Percentiles rank a stretch among this genome's conserved stretches.
phyloP scores from a whole-genome alignment of 495 filamentous ascomycete genomes.

The Chaetomium cochliodes region DNA sequence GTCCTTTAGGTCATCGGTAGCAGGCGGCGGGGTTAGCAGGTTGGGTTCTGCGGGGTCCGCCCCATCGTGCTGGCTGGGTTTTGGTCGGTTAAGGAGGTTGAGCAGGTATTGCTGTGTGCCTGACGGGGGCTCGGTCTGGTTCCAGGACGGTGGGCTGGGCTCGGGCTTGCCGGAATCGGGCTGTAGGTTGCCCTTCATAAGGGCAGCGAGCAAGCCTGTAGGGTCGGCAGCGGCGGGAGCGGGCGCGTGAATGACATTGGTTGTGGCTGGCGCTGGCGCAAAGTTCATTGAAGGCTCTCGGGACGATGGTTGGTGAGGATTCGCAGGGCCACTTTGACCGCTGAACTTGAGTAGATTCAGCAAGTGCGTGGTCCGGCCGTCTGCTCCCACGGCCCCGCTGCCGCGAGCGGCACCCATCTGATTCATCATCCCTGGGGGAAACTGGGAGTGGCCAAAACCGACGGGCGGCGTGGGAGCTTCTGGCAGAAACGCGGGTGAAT shows the following conservation, averaged over 20 bases:
- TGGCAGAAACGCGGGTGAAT: conserved; percentile 47
- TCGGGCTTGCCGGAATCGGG: conserved; percentile 42
- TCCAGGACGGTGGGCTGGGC: conserved; percentile 37
- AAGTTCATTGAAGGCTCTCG: conserved; percentile 27
- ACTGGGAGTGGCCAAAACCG: conserved; percentile 43
- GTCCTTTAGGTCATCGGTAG: conserved; percentile 32
- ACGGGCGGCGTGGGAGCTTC: conserved; percentile 50
- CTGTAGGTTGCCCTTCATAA: conserved; percentile 51
- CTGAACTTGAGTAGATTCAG: conserved; percentile 87
- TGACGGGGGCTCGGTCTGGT: conserved; percentile 41
- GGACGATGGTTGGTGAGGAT: conserved; percentile 23
- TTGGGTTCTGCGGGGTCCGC: conserved; percentile 42
- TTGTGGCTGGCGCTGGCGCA: conserved; percentile 26
- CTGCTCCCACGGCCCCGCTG: conserved; percentile 45
- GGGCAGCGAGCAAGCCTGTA: conserved; percentile 51
- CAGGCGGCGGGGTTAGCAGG: conserved; percentile 42
- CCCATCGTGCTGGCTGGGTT: conserved; percentile 51
- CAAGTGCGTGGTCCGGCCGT: conserved; percentile 66
- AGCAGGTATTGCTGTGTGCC: conserved; percentile 55
- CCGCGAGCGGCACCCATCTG: conserved; percentile 45
- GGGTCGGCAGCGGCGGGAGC: conserved; percentile 49
- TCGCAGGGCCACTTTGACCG: conserved; percentile 46
- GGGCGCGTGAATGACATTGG: conserved; percentile 47
- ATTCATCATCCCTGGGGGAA: conserved; percentile 41
- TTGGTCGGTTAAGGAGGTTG: conserved; percentile 53